A percentile compares a stretch with the other conserved stretches of the same genome.
Evolutionary conservation across 768 basidiomycete genomes (phyloP).

Genomic region (Artomyces pyxidatus): DNA sequence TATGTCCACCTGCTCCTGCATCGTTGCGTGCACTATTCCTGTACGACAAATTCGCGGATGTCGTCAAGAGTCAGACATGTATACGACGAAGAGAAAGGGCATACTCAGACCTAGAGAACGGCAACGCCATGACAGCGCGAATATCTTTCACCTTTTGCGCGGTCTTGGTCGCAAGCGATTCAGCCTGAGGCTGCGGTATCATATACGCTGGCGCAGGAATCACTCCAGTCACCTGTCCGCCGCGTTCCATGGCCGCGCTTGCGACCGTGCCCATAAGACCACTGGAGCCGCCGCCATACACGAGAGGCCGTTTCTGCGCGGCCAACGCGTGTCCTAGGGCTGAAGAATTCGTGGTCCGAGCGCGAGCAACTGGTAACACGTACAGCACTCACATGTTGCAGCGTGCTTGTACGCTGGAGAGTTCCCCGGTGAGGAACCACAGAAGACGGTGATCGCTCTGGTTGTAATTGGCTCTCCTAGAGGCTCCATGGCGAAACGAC

Average conservation of each 20-base stretch:
- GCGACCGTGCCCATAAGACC: constrained; percentile 88
- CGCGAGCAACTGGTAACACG: no score
- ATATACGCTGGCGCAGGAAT: constrained; percentile 68
- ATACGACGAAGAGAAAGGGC: no score
- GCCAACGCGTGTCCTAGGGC: constrained; percentile 74
- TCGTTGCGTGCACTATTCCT: no score
- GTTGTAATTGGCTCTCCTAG: no score
- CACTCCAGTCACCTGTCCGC: constrained; percentile 71
- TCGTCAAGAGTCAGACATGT: no score
- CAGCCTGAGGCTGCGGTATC: no score
- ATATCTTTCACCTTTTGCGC: constrained; percentile 24
- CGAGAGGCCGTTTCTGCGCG: constrained; percentile 46
- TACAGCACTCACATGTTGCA: not conserved
- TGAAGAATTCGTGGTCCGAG: constrained; percentile 22
- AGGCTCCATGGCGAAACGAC: no score
- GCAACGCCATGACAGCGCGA: constrained; percentile 13
- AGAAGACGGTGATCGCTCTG: constrained; percentile 1
- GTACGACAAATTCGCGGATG: no score
- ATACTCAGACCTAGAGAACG: not conserved
- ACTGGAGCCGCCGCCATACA: constrained; percentile 83
- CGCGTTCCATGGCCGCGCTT: constrained; percentile 48
- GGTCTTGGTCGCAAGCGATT: constrained; percentile 57
- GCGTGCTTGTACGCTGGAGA: not conserved
- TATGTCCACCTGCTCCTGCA: no score
- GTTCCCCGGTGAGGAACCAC: not conserved